A percentile compares a stretch with the other conserved stretches of the same genome.
Conservation (phyloP, 2,329 filamentous ascomycete species). For the Aureobasidium sp. region DNA sequence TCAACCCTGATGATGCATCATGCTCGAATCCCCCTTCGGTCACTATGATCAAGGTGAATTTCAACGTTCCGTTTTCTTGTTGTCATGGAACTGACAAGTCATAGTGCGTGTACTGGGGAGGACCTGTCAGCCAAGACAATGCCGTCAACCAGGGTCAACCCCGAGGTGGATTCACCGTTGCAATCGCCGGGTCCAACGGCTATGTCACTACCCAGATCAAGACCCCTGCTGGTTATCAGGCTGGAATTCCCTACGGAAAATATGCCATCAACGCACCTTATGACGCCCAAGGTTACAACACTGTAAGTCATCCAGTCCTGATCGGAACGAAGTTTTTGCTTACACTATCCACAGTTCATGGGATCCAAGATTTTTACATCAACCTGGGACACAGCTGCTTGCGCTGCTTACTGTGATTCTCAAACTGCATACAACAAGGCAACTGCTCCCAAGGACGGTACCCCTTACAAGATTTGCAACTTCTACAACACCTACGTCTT, state of each 20-base stretch:
- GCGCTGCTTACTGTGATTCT: constrained; percentile 23
- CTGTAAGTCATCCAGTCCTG: too few species aligned
- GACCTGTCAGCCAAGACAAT: constrained; percentile 21
- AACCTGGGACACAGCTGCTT: constrained; percentile 23
- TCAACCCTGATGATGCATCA: constrained; percentile 18
- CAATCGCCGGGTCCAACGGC: constrained; percentile 39
- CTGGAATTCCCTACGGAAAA: constrained; percentile 19
- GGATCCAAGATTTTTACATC: constrained; percentile 18
- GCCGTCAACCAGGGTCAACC: constrained; percentile 28
- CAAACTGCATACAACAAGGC: constrained; percentile 18
- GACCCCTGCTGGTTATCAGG: constrained; percentile 26
- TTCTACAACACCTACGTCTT: constrained; percentile 13
- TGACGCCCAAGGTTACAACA: constrained; percentile 21
- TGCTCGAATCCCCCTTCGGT: constrained; percentile 17
- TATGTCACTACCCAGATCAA: constrained; percentile 22
- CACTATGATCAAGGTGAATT: constrained; percentile 17
- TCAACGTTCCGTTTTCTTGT: background rate
- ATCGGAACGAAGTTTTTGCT: too few species aligned
- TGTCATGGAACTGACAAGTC: background rate
- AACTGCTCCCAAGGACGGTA: constrained; percentile 16
- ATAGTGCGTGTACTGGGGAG: constrained; percentile 30
- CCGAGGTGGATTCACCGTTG: constrained; percentile 30
- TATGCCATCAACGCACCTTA: constrained; percentile 20
- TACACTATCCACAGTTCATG: too few species aligned
- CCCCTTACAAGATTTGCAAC: background rate